Conservation (phyloP, 2,329 filamentous ascomycete species). For the Phialophora verrucosa region DNA sequence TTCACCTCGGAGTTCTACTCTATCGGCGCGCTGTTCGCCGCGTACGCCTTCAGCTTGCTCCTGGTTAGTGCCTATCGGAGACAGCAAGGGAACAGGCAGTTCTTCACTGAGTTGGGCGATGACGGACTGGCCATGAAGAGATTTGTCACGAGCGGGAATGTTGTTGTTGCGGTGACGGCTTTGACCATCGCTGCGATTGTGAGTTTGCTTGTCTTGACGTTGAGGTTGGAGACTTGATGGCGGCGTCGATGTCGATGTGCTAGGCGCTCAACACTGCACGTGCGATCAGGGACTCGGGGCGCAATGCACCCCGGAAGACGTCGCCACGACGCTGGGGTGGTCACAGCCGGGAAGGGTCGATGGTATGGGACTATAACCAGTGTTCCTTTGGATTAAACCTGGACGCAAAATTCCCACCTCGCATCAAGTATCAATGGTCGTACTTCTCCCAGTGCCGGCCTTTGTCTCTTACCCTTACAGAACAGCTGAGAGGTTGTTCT, state of each 20-base stretch:
- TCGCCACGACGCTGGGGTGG: background rate
- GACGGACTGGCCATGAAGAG: conserved; percentile 66
- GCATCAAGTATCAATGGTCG: background rate
- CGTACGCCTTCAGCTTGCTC: conserved; percentile 85
- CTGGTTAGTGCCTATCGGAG: conserved; percentile 83
- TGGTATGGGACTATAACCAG: background rate
- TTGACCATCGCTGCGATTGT: conserved; percentile 67
- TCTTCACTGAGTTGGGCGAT: conserved; percentile 67
- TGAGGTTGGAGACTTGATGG: conserved; percentile 46
- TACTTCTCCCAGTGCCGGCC: background rate
- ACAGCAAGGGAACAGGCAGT: conserved; percentile 90
- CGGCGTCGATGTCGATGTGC: too few species aligned
- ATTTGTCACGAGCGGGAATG: conserved; percentile 70
- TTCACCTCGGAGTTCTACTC: conserved; percentile 96
- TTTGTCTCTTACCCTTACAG: background rate
- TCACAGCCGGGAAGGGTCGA: background rate
- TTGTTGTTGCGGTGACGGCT: conserved; percentile 66
- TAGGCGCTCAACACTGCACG: background rate
- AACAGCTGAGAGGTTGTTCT: background rate
- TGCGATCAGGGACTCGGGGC: background rate
- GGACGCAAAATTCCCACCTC: background rate
- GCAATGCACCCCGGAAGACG: background rate
- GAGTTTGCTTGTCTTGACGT: conserved; percentile 64
- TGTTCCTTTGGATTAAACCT: background rate
- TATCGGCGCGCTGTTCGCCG: conserved; percentile 93